Evolutionary conservation across 169 alveolate genomes (phyloP).

Genomic region (Plasmodium vinckei): DNA sequence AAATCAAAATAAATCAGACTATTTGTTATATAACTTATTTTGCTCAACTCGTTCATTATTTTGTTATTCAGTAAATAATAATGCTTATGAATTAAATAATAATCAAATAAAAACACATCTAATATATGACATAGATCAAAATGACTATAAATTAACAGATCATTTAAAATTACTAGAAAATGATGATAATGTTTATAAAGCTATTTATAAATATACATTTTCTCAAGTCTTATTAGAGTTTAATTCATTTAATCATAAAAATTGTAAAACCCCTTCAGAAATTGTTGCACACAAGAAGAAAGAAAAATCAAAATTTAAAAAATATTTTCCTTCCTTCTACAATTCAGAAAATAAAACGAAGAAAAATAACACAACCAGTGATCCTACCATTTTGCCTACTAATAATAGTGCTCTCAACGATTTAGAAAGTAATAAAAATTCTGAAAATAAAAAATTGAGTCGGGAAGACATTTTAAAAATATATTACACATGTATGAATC

Average conservation of each 20-base stretch:
- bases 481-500: not conserved
- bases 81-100: conserved; percentile 41
- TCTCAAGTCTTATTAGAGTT: conserved; percentile 67
- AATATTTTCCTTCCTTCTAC: conserved; percentile 14
- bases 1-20: conserved; percentile 65
- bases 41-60: conserved; percentile 59
- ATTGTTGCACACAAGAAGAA: conserved; percentile 19
- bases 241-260: conserved; percentile 14
- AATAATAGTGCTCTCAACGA: not conserved
- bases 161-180: conserved; percentile 23
- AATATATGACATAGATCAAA: conserved; percentile 36
- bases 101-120: conserved; percentile 15
- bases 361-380: not conserved
- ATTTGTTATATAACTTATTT: conserved; percentile 48
- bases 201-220: conserved; percentile 50
- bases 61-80: conserved; percentile 66
- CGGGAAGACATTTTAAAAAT: conserved; percentile 1
- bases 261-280: conserved; percentile 42
- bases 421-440: not conserved
- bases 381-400: not conserved
- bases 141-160: conserved; percentile 58
- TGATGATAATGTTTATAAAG: conserved; percentile 58
- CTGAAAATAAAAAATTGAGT: not conserved
- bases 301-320: conserved; percentile 50
- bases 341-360: conserved; percentile 22